Evolutionary conservation across 2,329 filamentous ascomycete genomes (phyloP).

Genomic region (Raffaelea albimanens): DNA sequence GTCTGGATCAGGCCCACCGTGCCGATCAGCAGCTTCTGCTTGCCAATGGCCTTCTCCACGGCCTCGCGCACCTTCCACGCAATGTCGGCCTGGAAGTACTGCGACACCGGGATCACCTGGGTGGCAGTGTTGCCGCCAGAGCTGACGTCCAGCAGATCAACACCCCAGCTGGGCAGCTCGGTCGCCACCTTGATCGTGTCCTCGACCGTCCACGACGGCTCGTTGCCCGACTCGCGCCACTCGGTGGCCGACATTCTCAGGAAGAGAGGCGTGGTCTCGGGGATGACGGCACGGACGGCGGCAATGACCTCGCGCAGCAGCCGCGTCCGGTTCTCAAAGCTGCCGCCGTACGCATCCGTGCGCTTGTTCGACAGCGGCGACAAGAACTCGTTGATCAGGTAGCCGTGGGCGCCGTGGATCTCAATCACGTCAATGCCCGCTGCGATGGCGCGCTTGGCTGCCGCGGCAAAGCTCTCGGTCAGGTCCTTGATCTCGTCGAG

Average conservation of each 20-base stretch:
- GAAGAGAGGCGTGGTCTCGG: constrained; percentile 44
- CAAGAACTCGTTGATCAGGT: constrained; percentile 57
- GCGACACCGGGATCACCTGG: constrained; percentile 49
- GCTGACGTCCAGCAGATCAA: constrained; percentile 78
- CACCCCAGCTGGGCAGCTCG: constrained; percentile 59
- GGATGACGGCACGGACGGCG: constrained; percentile 41
- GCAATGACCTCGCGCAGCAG: constrained; percentile 45
- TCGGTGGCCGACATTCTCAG: constrained; percentile 53
- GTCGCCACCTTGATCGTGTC: constrained; percentile 59
- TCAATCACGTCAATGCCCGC: constrained; percentile 73
- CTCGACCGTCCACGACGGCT: constrained; percentile 57
- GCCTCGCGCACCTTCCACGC: constrained; percentile 63
- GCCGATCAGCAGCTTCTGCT: constrained; percentile 51
- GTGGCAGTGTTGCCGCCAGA: constrained; percentile 59
- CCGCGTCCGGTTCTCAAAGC: constrained; percentile 57
- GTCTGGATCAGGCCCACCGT: constrained; percentile 66
- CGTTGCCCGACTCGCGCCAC: constrained; percentile 41
- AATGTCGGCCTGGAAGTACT: constrained; percentile 65
- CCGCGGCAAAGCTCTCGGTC: constrained; percentile 51
- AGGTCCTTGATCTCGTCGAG: constrained; percentile 56
- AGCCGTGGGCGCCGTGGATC: constrained; percentile 55
- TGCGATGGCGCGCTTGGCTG: constrained; percentile 50
- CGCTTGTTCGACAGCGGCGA: constrained; percentile 50
- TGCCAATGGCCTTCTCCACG: constrained; percentile 38
- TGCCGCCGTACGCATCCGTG: constrained; percentile 57